Evolutionary conservation across 2,329 filamentous ascomycete species (phyloP).

Genomic region (Mycosphaerella sp.): DNA sequence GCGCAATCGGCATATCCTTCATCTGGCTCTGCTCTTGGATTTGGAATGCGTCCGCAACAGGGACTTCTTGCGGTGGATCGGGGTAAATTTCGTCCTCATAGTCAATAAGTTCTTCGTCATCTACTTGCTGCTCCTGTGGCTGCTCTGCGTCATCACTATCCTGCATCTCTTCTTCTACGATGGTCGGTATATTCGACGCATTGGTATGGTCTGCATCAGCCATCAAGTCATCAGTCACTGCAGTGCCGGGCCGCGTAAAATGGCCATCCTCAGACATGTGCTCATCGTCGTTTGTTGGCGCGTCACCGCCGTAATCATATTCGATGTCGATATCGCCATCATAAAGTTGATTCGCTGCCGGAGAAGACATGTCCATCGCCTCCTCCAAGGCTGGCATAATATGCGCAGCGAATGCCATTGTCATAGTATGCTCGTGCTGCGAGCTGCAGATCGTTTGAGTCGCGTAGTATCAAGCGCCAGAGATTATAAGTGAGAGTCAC

Average conservation of each 20-base stretch:
- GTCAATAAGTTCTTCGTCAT: constrained; percentile 37
- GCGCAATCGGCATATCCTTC: background rate
- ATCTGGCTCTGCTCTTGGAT: constrained; percentile 2
- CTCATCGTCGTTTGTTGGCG: constrained; percentile 44
- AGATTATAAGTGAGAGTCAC: background rate
- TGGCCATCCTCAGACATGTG: constrained; percentile 52
- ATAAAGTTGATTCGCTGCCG: constrained; percentile 36
- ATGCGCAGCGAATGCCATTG: constrained; percentile 26
- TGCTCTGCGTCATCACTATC: constrained; percentile 22
- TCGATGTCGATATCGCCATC: constrained; percentile 56
- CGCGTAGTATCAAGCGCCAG: background rate
- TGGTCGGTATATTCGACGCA: constrained; percentile 28
- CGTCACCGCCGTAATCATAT: constrained; percentile 43
- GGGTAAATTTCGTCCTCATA: constrained; percentile 30
- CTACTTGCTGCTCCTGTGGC: constrained; percentile 7
- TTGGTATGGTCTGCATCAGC: constrained; percentile 27
- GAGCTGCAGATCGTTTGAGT: constrained; percentile 9
- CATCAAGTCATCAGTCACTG: constrained; percentile 31
- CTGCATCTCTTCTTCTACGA: constrained; percentile 29
- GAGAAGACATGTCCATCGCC: constrained; percentile 54
- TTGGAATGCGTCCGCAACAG: constrained; percentile 3
- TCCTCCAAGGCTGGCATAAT: constrained; percentile 37
- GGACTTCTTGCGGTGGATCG: constrained; percentile 3
- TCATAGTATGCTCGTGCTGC: constrained; percentile 17
- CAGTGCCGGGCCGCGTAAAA: constrained; percentile 36